phyloP scores from a whole-genome alignment of 2,329 filamentous ascomycete genomes.

The Cytospora schulzeri region DNA sequence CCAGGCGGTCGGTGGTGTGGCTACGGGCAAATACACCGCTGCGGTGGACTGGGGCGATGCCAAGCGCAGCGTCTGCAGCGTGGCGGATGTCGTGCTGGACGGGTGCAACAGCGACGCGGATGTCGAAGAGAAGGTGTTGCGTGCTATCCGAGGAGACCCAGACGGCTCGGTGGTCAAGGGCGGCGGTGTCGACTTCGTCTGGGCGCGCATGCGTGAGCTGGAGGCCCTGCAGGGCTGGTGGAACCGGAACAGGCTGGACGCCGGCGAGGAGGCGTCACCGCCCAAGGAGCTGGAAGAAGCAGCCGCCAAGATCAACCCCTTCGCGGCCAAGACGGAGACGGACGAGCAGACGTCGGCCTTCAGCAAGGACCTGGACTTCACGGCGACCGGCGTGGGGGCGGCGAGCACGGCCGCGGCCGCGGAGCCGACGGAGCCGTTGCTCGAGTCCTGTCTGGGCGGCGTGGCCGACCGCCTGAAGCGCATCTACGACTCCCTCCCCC shows the following conservation, averaged over 20 bases:
- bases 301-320: conserved; percentile 23
- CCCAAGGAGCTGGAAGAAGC: conserved; percentile 34
- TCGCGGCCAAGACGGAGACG: conserved; percentile 14
- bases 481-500: conserved; percentile 61
- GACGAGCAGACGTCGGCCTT: conserved; percentile 18
- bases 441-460: conserved; percentile 50
- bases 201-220: conserved; percentile 66
- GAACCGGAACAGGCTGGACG: conserved; percentile 55
- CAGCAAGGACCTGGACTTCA: conserved; percentile 23
- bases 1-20: conserved; percentile 57
- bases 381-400: conserved; percentile 17
- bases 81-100: conserved; percentile 58
- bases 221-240: conserved; percentile 69
- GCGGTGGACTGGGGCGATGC: conserved; percentile 91
- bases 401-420: not conserved
- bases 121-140: conserved; percentile 55
- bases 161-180: conserved; percentile 59
- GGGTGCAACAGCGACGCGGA: conserved; percentile 62
- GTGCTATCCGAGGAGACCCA: conserved; percentile 60
- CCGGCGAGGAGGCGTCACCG: conserved; percentile 36
- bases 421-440: conserved; percentile 32
- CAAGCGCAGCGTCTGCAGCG: conserved; percentile 56
- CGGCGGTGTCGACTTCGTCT: conserved; percentile 67
- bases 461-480: conserved; percentile 53
- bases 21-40: conserved; percentile 65